Evolutionary conservation across 2,329 filamentous ascomycete species (phyloP).

Genomic region (Penicillium expansum): DNA sequence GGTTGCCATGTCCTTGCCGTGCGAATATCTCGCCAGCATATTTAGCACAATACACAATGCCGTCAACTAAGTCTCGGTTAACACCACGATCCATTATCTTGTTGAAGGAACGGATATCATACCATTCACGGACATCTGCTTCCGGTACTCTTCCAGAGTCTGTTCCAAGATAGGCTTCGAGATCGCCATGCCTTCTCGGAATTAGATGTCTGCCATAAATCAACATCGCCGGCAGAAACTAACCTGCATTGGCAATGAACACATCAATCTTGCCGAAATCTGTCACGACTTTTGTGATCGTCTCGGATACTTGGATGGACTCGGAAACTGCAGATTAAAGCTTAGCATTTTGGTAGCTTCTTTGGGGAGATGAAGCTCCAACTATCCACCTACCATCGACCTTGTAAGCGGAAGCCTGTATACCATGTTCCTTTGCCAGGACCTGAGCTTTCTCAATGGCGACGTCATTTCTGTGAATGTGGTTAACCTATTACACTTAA

Average conservation of each 20-base stretch:
- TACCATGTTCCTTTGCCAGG: constrained; percentile 33
- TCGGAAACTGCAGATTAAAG: constrained; percentile 40
- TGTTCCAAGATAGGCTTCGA: constrained; percentile 57
- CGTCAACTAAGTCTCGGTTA: constrained; percentile 40
- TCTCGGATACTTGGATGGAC: constrained; percentile 34
- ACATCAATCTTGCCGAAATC: constrained; percentile 48
- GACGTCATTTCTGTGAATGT: constrained; percentile 25
- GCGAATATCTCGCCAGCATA: constrained; percentile 47
- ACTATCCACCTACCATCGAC: constrained; percentile 35
- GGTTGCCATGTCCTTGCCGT: constrained; percentile 39
- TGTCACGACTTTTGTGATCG: constrained; percentile 34
- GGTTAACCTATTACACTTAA: neutral
- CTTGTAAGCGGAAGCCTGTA: constrained; percentile 45
- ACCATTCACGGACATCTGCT: constrained; percentile 56
- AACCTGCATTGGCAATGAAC: constrained; percentile 47
- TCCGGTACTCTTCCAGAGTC: constrained; percentile 51
- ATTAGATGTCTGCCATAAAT: constrained; percentile 2
- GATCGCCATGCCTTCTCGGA: constrained; percentile 47
- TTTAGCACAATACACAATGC: constrained; percentile 47
- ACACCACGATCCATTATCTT: neutral
- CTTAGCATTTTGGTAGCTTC: neutral
- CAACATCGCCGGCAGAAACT: neutral
- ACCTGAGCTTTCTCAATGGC: constrained; percentile 39
- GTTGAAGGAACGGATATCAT: constrained; percentile 17
- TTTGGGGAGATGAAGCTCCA: neutral